These are phyloP conservation scores for Ustilago lituana DNA, from an alignment of 1,284 basidiomycete genomes.

Conservation along the genomic window DNA sequence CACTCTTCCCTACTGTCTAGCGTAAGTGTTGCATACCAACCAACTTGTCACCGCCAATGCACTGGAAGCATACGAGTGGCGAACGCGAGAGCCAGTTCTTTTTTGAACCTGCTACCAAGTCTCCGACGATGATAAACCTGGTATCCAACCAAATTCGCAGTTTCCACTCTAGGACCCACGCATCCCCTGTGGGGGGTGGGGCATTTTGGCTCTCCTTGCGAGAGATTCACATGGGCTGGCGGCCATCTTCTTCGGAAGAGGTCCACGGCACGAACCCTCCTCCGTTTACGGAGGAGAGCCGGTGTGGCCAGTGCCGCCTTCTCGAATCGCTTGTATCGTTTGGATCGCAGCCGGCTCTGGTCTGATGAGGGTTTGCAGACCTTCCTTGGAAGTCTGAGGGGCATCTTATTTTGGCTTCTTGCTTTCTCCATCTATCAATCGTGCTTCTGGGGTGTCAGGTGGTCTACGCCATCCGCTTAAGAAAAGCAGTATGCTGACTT, in stretches of 20 bases:
- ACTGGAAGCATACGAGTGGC: neutral
- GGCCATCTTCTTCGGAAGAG: constrained; percentile 62
- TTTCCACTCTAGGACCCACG: constrained; percentile 67
- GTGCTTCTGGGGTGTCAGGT: no score
- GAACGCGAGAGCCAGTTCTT: neutral
- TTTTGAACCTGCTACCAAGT: constrained; percentile 1
- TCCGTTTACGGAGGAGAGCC: constrained; percentile 55
- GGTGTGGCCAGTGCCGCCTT: constrained; percentile 60
- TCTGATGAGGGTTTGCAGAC: constrained; percentile 67
- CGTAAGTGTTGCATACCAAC: constrained; percentile 19
- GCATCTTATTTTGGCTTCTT: constrained; percentile 7
- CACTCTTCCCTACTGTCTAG: constrained; percentile 4
- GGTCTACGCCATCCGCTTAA: no score
- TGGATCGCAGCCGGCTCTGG: constrained; percentile 67
- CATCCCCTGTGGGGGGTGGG: constrained; percentile 58
- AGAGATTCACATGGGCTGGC: constrained; percentile 60
- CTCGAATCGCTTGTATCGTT: constrained; percentile 63
- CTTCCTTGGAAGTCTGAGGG: constrained; percentile 68
- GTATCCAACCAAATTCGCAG: constrained; percentile 69
- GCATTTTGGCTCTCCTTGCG: constrained; percentile 63
- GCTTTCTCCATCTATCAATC: constrained; percentile 11
- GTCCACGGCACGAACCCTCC: constrained; percentile 66
- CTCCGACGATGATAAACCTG: constrained; percentile 66
- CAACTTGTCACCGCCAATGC: neutral
- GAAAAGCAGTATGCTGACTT: constrained; percentile 19